These are phyloP conservation scores for Corymbia citriodora DNA, from an alignment of 441 rosid genomes.

Conservation along the genomic window DNA sequence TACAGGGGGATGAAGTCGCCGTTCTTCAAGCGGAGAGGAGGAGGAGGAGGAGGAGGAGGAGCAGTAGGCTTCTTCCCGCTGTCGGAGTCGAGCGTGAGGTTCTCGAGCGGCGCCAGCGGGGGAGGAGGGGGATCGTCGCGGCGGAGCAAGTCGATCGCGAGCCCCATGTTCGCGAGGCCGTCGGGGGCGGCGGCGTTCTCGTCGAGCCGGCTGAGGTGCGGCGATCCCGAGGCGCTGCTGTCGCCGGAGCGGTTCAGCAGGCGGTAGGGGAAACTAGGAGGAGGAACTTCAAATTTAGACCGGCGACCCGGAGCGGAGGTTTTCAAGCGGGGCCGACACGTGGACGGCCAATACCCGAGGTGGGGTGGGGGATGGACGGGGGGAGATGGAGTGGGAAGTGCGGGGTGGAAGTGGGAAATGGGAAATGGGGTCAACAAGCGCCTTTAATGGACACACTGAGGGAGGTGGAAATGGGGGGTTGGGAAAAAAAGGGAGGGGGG, in stretches of 20 bases:
- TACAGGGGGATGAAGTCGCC: conserved; percentile 74
- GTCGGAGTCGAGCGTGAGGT: conserved; percentile 52
- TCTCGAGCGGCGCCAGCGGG: conserved; percentile 30
- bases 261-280: conserved; percentile 12
- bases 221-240: conserved; percentile 90
- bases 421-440: not conserved
- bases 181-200: conserved; percentile 42
- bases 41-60: not conserved
- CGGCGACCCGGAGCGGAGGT: not conserved
- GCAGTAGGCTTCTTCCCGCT: conserved; percentile 45
- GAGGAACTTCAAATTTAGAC: not conserved
- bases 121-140: conserved; percentile 49
- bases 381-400: not conserved
- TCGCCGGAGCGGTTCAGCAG: conserved; percentile 88
- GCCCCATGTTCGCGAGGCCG: conserved; percentile 61
- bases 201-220: conserved; percentile 89
- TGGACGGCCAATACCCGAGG: not conserved
- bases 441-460: not conserved
- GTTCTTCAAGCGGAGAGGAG: conserved; percentile 47
- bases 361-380: not conserved
- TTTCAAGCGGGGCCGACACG: not conserved
- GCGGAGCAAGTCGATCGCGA: conserved; percentile 69
- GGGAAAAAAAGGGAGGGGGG: conserved; percentile 1
- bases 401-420: not conserved
- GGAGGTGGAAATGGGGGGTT: not conserved